Base-by-base conservation (phyloP, 2,329 filamentous ascomycete genomes). In the Aspergillus terreus region DNA sequence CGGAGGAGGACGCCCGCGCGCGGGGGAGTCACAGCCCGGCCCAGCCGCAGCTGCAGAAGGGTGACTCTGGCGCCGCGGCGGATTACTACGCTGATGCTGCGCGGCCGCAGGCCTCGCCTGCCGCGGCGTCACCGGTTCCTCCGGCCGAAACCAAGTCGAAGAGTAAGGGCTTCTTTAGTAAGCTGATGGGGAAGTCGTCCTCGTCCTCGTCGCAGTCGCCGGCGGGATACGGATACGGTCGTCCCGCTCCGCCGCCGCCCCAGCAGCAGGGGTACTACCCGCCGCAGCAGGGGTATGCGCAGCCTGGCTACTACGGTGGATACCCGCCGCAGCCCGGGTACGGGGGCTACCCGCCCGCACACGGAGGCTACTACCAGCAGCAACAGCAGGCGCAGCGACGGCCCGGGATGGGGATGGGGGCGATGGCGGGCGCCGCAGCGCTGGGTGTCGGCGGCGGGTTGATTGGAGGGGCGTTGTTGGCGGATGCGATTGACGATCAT, bases 371-470 rank as follows among this genome's bases (percentile, higher is more conserved):
- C 55, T 66, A 71, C 45, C 60, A 62, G 6, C 65, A 68, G 55
- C 68, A 69, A 55, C 11, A 7, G 14, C 35, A 65, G 23, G 71
- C 74, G 51, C 77, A 74, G 53, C 77, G 76, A 61, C 72, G 71
- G 48, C 58, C 58, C 42, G 67, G 73, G 21, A 74, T 76, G 27
- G 74, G 77, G 4, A 76, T 92, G 73, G 88, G 89, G n/a, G 27
- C 6, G 7, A 78, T 82, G 53, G 82, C 79, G 10, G 90, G 88
- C 44, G 90, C 85, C 47, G 83, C 86, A 7, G 88, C 88, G 19
- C 75, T 95, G 41, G 91, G 91, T 74, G 70, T 89, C 4, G 91
- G 90, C 59, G 91, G 87, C 57, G 91, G 91, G 69, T 65, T 96
- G 66, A 63, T 96, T 1, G 92, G 90, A 60, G 91, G 91, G 50